phyloP scores from a whole-genome alignment of 2,329 filamentous ascomycete species.

The Bipolaris cookei region DNA sequence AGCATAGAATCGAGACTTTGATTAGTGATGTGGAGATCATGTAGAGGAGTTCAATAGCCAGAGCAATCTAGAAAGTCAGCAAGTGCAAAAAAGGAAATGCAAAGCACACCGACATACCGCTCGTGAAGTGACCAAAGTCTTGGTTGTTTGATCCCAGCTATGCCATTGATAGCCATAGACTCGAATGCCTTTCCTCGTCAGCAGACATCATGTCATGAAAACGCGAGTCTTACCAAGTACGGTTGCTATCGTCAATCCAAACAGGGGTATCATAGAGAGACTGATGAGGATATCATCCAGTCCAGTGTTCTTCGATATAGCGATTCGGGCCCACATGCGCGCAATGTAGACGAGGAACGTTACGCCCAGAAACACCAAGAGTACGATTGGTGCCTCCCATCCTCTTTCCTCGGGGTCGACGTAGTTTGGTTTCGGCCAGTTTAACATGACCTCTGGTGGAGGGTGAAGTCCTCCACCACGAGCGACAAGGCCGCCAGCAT shows the following conservation, averaged over 20 bases:
- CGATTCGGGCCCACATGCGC: slow-evolving; percentile 56
- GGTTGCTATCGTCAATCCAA: slow-evolving; percentile 40
- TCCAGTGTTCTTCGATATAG: slow-evolving; percentile 55
- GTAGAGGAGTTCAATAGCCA: slow-evolving; percentile 45
- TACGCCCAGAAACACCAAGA: slow-evolving; percentile 50
- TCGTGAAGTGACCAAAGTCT: slow-evolving; percentile 29
- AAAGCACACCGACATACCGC: slow-evolving; percentile 22
- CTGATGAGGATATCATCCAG: slow-evolving; percentile 57
- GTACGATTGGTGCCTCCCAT: slow-evolving; percentile 52
- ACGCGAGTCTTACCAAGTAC: slow-evolving; percentile 32
- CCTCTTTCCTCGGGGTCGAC: slow-evolving; percentile 55
- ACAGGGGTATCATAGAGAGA: slow-evolving; percentile 49
- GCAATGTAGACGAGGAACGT: slow-evolving; percentile 51
- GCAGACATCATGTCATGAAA: background rate
- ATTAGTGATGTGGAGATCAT: slow-evolving; percentile 36
- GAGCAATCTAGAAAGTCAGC: slow-evolving; percentile 31
- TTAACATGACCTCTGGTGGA: slow-evolving; percentile 49
- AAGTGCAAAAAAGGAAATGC: background rate
- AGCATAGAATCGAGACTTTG: slow-evolving; percentile 46
- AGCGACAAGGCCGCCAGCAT: slow-evolving; percentile 21
- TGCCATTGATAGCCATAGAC: slow-evolving; percentile 45
- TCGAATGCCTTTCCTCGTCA: slow-evolving; percentile 31
- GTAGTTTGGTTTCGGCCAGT: slow-evolving; percentile 58
- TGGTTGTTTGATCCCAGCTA: slow-evolving; percentile 41
- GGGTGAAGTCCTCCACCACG: slow-evolving; percentile 45